Base-by-base conservation (phyloP, 1,139 yeast genomes). In the Kodamaea derodonti region DNA sequence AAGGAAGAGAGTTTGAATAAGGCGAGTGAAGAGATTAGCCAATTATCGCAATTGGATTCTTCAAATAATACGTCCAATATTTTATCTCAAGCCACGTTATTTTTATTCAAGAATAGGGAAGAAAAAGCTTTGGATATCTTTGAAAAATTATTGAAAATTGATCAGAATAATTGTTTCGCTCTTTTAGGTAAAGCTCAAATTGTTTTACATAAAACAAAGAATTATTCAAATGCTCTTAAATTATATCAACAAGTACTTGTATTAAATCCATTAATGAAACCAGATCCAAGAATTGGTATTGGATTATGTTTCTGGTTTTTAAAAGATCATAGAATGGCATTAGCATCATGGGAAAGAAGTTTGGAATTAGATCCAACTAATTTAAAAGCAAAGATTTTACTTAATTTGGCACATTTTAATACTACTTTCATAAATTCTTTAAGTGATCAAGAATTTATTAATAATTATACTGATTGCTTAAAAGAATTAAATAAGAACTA, bases 211-310 rank as follows among this genome's bases (percentile, higher is more conserved):
- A 84, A 82, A 56, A 58, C 67, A 3, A 80, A 78, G 42, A 84
- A 85, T 54, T 88, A 81, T 58, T 58, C 73, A 22, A 78, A 72
- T 7, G 92, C 97, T 13, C 72, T 92, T 47, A 83, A 82, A 54
- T 59, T 84, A 30, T 92, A 84, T 58, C 99, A 92, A 62, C 85
- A 82, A 45, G 82, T 86, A 8, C 68, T 92, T 46, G 72, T 81
- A 31, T 69, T 82, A 34, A 81, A 87, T 43, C 97, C 97, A 2
- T 54, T 79, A 26, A 66, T 84, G 52, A 73, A 74, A 44, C 97
- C 97, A 1, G 98, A 92, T 58, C 95, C 98, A 14, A 72, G 99
- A 60, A 74, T 92, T 39, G 99, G 98, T 16, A 80, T 92, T 45
- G 99, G 98, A 27, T 67, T 92, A 48, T 90, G 97, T 58, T 90